phyloP scores from a whole-genome alignment of 1,139 yeast genomes.

The Saccharomyces uvarum region DNA sequence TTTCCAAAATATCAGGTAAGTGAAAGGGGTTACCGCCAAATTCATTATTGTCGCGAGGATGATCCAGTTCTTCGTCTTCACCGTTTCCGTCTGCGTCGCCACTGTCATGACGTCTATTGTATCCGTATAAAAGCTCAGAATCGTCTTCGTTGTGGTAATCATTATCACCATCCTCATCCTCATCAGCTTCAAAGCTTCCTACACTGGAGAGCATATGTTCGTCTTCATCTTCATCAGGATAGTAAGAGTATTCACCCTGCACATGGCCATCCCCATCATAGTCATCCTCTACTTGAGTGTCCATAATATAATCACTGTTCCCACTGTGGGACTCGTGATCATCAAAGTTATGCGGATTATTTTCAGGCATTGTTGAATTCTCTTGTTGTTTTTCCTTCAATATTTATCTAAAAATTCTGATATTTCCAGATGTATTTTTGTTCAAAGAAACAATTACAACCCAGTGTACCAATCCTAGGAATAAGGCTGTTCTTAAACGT shows the following conservation, averaged over 20 bases:
- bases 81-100: conserved; percentile 20
- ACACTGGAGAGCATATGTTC: conserved; percentile 24
- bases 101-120: conserved; percentile 18
- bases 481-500: background rate
- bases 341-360: conserved; percentile 7
- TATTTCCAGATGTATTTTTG: background rate
- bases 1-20: conserved; percentile 8
- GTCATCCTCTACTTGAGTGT: conserved; percentile 15
- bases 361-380: background rate
- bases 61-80: conserved; percentile 18
- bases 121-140: conserved; percentile 11
- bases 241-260: conserved; percentile 7
- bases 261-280: conserved; percentile 14
- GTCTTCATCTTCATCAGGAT: conserved; percentile 19
- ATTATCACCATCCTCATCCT: conserved; percentile 15
- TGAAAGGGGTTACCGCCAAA: conserved; percentile 17
- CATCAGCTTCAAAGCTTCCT: conserved; percentile 15
- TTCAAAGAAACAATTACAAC: background rate
- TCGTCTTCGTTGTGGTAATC: conserved; percentile 15
- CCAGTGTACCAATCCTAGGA: background rate
- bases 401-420: background rate
- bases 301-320: conserved; percentile 7
- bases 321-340: conserved; percentile 13
- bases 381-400: background rate
- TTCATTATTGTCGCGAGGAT: conserved; percentile 6